These are phyloP conservation scores for apple (Malus domestica) DNA, from an alignment of 306 rosid species.

Conservation along the genomic window DNA sequence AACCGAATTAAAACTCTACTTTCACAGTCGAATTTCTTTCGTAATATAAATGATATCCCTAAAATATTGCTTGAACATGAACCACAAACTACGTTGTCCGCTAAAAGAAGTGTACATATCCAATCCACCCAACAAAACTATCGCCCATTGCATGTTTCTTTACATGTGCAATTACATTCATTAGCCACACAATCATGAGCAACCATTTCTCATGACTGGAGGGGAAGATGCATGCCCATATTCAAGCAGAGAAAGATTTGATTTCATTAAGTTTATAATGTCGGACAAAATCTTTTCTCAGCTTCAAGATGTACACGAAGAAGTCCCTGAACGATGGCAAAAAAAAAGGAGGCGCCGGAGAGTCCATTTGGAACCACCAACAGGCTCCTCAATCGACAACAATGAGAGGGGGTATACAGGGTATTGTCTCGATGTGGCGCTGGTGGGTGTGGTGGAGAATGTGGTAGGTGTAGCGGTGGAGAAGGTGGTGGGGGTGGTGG, in stretches of 20 bases:
- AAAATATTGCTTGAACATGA: neutral
- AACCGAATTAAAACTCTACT: too few relatives aligned
- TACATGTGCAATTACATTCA: neutral
- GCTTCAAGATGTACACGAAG: neutral
- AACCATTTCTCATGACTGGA: neutral
- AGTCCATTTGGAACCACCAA: neutral
- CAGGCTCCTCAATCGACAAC: slow-evolving; percentile 2
- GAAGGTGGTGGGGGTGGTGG: slow-evolving; percentile 15
- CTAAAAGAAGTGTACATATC: neutral
- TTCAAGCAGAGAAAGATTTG: neutral
- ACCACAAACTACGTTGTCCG: neutral
- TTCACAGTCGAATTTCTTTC: too few relatives aligned
- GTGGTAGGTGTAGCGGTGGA: slow-evolving; percentile 3
- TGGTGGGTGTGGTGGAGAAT: slow-evolving; percentile 18
- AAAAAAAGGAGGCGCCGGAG: neutral
- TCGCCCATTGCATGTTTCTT: neutral
- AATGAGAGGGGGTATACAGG: slow-evolving; percentile 26
- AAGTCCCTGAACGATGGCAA: neutral
- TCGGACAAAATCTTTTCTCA: neutral
- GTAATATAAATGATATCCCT: too few relatives aligned
- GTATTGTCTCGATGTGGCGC: slow-evolving; percentile 23
- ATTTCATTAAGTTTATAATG: neutral
- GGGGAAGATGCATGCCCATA: neutral
- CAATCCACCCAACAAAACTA: neutral
- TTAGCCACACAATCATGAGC: neutral